phyloP scores from a whole-genome alignment of 2,329 filamentous ascomycete genomes.

The Camptophora hylomeconis region DNA sequence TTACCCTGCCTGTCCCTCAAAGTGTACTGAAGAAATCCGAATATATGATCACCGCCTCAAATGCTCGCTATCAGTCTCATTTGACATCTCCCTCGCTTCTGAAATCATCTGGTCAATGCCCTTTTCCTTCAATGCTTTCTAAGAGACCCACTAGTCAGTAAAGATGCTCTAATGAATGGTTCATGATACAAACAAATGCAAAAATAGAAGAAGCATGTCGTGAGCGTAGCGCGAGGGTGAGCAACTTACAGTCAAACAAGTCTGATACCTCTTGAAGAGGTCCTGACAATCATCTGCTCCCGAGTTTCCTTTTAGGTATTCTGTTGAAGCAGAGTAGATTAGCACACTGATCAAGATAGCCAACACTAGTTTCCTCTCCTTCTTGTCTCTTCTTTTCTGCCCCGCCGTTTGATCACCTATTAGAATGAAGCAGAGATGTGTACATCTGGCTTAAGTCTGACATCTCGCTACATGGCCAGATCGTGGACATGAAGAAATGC shows the following conservation, averaged over 20 bases:
- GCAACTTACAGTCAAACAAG: slow-evolving; percentile 61
- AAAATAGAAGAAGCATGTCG: slow-evolving; percentile 4
- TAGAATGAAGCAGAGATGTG: no score
- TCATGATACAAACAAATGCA: background rate
- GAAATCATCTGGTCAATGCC: slow-evolving; percentile 90
- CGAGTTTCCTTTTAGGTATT: slow-evolving; percentile 78
- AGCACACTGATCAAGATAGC: slow-evolving; percentile 15
- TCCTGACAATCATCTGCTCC: slow-evolving; percentile 74
- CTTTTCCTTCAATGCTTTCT: slow-evolving; percentile 76
- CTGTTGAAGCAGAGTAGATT: slow-evolving; percentile 35
- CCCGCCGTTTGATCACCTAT: slow-evolving; percentile 6
- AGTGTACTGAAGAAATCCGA: background rate
- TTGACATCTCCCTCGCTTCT: slow-evolving; percentile 78
- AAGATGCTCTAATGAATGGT: slow-evolving; percentile 1
- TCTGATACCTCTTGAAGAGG: slow-evolving; percentile 79
- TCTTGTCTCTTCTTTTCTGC: no score
- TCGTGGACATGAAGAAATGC: no score
- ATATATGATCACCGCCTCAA: slow-evolving; percentile 29
- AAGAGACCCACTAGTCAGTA: slow-evolving; percentile 3
- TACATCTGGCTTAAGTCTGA: no score
- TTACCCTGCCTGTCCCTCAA: no score
- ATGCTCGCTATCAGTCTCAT: slow-evolving; percentile 68
- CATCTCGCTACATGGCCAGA: no score
- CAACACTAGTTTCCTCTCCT: slow-evolving; percentile 1
- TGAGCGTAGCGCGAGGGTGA: slow-evolving; percentile 1